Base-by-base conservation (phyloP, 192 early-diverging fungal species). In the Mortierella claussenii region DNA sequence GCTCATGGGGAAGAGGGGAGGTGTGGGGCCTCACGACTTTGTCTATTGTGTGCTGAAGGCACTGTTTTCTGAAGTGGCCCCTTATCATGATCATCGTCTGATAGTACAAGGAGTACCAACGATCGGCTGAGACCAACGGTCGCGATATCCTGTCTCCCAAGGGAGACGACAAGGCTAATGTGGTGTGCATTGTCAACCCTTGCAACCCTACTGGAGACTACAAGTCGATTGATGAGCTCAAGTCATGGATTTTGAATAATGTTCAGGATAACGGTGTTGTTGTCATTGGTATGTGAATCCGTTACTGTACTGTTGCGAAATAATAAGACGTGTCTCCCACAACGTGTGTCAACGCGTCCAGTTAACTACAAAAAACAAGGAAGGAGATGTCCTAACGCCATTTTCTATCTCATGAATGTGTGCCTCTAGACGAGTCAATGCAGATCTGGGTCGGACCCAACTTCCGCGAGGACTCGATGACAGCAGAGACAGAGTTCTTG, bases 181-280 rank as follows among this genome's bases (percentile, higher is more conserved):
- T 96, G 43, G 83, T 87, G 0, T 95, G 93, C 71, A 86, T 96
- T 55, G 94, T 96, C 47, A 96, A 96, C 68, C 94, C 94, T n/a
- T 93, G 92, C 83, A 96, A 96, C 63, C 94, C 94, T 20, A 95
- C 94, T 8, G 94, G 94, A 59, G 93, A 93, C 56, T 96, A 95
- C 80, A 86, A 91, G 60, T 81, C 87, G 27, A 79, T 96, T 45
- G 79, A 85, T 18, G 87, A 88, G 62, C 61, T 96, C 23, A 95
- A 95, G 80, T 40, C 68, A 32, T 96, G 91, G 88, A 92, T 96
- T 43, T 64, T 82, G 36, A 80, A 60, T n/a, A 96, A 94, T 43
- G 91, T 91, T 26, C 82, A 86, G 51, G 85, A 89, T n/a, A 89
- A 91, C 31, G 92, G 93, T 42, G 87, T 89, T 34, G 92, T 92